Conservation (phyloP, 1,284 basidiomycete genomes). For the Fistulinella cinereoalba region DNA sequence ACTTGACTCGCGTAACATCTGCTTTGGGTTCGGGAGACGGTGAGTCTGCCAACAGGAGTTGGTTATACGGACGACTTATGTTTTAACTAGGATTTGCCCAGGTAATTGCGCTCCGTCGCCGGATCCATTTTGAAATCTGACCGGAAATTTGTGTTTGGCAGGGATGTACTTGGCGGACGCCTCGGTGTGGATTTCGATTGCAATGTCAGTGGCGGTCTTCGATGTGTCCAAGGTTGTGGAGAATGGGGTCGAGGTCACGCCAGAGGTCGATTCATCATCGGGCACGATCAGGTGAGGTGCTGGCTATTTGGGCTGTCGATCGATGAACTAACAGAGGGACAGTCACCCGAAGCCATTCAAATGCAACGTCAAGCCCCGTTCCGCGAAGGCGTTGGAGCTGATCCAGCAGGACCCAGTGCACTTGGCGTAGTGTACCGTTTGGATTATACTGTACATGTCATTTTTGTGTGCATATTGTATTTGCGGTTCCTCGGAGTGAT, state of each 20-base stretch:
- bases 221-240: conserved; percentile 32
- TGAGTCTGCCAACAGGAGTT: conserved; percentile 51
- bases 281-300: conserved; percentile 53
- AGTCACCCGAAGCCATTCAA: conserved; percentile 63
- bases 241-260: conserved; percentile 41
- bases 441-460: neutral
- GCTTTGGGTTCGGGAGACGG: conserved; percentile 21
- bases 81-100: conserved; percentile 49
- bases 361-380: conserved; percentile 58
- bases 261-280: conserved; percentile 50
- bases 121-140: neutral
- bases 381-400: conserved; percentile 48
- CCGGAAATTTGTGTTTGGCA: conserved; percentile 19
- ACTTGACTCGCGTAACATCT: conserved; percentile 7
- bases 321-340: conserved; percentile 4
- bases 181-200: conserved; percentile 53
- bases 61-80: conserved; percentile 41
- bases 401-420: conserved; percentile 44
- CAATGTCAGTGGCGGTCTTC: conserved; percentile 54
- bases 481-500: conserved; percentile 9
- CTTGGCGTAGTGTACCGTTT: conserved; percentile 5
- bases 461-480: neutral
- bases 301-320: neutral
- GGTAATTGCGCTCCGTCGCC: conserved; percentile 31
- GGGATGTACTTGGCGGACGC: conserved; percentile 56